A percentile compares a stretch with the other conserved stretches of the same genome.
Conservation (phyloP, 345 rosid species). For the Adansonia digitata region DNA sequence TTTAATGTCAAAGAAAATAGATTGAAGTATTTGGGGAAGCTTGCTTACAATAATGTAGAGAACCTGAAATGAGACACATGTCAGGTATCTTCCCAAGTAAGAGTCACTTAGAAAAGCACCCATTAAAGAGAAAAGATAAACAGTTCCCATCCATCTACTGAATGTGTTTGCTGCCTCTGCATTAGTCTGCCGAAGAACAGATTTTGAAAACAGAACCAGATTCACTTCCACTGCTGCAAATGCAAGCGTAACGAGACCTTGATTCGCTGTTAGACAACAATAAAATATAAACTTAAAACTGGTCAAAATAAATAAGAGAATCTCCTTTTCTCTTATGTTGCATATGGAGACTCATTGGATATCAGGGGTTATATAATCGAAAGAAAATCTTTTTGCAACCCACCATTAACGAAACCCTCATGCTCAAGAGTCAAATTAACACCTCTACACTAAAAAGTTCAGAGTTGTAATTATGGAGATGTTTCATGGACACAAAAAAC, state of each 20-base stretch:
- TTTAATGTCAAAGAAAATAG: too few species aligned
- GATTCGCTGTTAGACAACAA: constrained; percentile 18
- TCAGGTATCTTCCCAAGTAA: constrained; percentile 32
- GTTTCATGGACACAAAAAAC: too few species aligned
- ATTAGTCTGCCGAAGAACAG: constrained; percentile 30
- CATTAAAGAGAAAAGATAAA: constrained; percentile 32
- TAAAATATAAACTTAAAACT: background rate
- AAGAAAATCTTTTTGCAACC: too few species aligned
- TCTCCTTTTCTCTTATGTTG: too few species aligned
- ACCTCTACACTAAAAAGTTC: too few species aligned
- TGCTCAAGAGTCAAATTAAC: too few species aligned
- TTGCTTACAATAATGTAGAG: constrained; percentile 26
- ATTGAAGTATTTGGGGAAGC: background rate
- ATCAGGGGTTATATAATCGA: too few species aligned
- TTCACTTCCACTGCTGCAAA: constrained; percentile 33
- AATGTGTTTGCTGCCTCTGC: constrained; percentile 31
- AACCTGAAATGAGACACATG: constrained; percentile 32
- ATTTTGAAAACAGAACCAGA: constrained; percentile 28
- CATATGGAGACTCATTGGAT: too few species aligned
- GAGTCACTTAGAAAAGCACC: constrained; percentile 41
- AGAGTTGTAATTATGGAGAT: too few species aligned
- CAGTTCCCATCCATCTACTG: constrained; percentile 29
- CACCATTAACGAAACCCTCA: too few species aligned
- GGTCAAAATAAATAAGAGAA: background rate
- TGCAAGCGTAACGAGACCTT: constrained; percentile 22